Percentiles rank a stretch among this genome's conserved stretches.
Conservation (phyloP, 495 filamentous ascomycete species). For the Xylaria telfairii region DNA sequence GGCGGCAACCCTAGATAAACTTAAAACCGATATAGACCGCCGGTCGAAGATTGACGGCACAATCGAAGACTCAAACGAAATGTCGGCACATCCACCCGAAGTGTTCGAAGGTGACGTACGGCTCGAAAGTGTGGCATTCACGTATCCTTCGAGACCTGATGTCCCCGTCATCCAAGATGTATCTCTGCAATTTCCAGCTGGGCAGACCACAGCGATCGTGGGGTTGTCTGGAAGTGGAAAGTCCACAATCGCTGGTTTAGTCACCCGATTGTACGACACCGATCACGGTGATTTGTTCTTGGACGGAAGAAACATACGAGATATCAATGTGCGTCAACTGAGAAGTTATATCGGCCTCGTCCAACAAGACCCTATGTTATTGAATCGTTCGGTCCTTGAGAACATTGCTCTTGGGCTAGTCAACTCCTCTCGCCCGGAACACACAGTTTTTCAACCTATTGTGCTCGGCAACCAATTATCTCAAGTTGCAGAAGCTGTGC, state of each 20-base stretch:
- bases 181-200: constrained; percentile 56
- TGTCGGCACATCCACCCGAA: constrained; percentile 31
- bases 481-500: constrained; percentile 35
- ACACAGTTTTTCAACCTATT: constrained; percentile 40
- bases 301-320: constrained; percentile 58
- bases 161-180: constrained; percentile 58
- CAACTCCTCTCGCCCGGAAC: constrained; percentile 58
- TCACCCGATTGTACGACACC: constrained; percentile 62
- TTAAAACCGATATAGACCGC: constrained; percentile 57
- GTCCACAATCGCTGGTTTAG: constrained; percentile 65
- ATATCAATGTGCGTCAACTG: constrained; percentile 63
- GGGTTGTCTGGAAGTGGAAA: constrained; percentile 77
- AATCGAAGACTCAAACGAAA: constrained; percentile 40
- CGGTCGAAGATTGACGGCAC: constrained; percentile 57
- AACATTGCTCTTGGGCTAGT: constrained; percentile 72
- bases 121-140: constrained; percentile 63
- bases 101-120: constrained; percentile 52
- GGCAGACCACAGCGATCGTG: constrained; percentile 69
- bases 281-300: constrained; percentile 52
- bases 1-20: constrained; percentile 53
- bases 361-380: constrained; percentile 70
- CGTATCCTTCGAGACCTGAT: constrained; percentile 66
- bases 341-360: constrained; percentile 66
- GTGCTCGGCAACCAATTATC: constrained; percentile 31
- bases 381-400: constrained; percentile 69